phyloP scores from a whole-genome alignment of 805 yeast species.

The Osmozyma mogii region DNA sequence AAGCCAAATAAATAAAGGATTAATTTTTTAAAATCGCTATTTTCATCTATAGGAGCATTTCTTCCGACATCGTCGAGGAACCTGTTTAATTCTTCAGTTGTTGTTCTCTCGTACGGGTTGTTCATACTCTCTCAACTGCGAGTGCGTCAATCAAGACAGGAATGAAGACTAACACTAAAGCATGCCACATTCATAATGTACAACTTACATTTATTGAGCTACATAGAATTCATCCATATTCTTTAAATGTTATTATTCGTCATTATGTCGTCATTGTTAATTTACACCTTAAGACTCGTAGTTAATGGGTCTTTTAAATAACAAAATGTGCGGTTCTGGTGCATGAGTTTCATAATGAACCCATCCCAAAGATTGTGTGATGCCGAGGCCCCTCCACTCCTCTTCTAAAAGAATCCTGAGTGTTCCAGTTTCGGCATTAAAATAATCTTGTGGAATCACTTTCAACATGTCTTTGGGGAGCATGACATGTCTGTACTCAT shows the following conservation, averaged over 20 bases:
- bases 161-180: too few species aligned
- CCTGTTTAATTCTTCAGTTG: slow-evolving; percentile 19
- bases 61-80: slow-evolving; percentile 29
- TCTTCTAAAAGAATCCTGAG: slow-evolving; percentile 85
- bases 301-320: slow-evolving; percentile 63
- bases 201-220: too few species aligned
- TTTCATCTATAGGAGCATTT: slow-evolving; percentile 22
- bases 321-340: slow-evolving; percentile 94
- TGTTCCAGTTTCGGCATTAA: slow-evolving; percentile 90
- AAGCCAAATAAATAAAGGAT: slow-evolving; percentile 26
- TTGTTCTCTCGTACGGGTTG: slow-evolving; percentile 15
- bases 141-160: too few species aligned
- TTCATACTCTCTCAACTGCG: too few species aligned
- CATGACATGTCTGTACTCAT: slow-evolving; percentile 95
- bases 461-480: slow-evolving; percentile 93
- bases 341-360: slow-evolving; percentile 95
- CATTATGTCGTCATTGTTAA: slow-evolving; percentile 1
- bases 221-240: too few species aligned
- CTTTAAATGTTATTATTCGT: too few species aligned
- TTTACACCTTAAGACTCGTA: slow-evolving; percentile 32
- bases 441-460: slow-evolving; percentile 89
- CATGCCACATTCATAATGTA: too few species aligned
- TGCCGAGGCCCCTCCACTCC: slow-evolving; percentile 98
- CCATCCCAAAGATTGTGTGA: slow-evolving; percentile 97
- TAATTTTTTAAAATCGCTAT: slow-evolving; percentile 29